Evolutionary conservation across 2,329 filamentous ascomycete genomes (phyloP).

Genomic region (Ophiosphaerella narmari): DNA sequence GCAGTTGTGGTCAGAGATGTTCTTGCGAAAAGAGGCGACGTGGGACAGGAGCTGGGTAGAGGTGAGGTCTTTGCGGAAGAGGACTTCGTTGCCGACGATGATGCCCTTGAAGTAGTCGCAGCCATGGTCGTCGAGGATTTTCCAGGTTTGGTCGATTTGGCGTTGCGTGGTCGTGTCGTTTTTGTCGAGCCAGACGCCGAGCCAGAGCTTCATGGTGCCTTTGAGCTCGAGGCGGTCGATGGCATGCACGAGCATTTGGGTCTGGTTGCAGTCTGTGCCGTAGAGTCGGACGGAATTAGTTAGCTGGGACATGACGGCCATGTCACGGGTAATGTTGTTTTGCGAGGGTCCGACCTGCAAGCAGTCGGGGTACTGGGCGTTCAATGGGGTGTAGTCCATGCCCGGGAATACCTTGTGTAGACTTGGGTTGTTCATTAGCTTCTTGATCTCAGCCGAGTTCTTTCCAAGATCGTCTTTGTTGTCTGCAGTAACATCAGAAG

Average conservation of each 20-base stretch:
- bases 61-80: slow-evolving; percentile 69
- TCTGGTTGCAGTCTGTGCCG: slow-evolving; percentile 97
- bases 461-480: slow-evolving; percentile 73
- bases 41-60: slow-evolving; percentile 65
- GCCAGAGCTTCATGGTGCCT: slow-evolving; percentile 79
- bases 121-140: slow-evolving; percentile 68
- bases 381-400: slow-evolving; percentile 92
- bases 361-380: slow-evolving; percentile 88
- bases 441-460: slow-evolving; percentile 78
- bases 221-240: slow-evolving; percentile 75
- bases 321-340: slow-evolving; percentile 90
- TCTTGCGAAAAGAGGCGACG: slow-evolving; percentile 70
- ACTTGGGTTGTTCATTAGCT: slow-evolving; percentile 76
- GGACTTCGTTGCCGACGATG: slow-evolving; percentile 67
- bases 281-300: slow-evolving; percentile 89
- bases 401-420: slow-evolving; percentile 94
- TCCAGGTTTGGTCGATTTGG: slow-evolving; percentile 83
- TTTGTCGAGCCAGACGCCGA: slow-evolving; percentile 89
- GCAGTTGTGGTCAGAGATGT: slow-evolving; percentile 67
- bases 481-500: slow-evolving; percentile 61
- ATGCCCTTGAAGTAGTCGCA: slow-evolving; percentile 63
- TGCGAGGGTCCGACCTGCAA: slow-evolving; percentile 77
- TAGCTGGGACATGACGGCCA: slow-evolving; percentile 87
- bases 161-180: slow-evolving; percentile 83
- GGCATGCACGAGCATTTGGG: slow-evolving; percentile 86